Conservation (phyloP, 2,329 filamentous ascomycete species). For the Orbilia quercus region DNA sequence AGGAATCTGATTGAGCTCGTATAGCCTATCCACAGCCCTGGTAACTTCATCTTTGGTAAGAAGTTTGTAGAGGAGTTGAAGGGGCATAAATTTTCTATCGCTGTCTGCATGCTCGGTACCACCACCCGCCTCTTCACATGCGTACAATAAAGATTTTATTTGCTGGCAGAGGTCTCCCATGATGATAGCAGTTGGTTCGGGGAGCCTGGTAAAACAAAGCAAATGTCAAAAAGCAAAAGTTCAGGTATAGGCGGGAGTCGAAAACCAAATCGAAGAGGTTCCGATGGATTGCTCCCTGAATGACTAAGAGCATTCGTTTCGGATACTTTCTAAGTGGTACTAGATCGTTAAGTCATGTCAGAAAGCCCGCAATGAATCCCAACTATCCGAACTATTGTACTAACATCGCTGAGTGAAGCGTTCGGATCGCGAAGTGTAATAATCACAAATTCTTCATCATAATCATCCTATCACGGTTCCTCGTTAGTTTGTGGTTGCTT, state of each 20-base stretch:
- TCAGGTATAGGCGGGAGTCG: too few species aligned
- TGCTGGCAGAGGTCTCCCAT: constrained; percentile 6
- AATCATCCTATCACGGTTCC: constrained; percentile 2
- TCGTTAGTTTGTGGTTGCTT: not conserved
- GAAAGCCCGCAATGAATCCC: not conserved
- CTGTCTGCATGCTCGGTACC: not conserved
- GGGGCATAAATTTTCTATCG: constrained; percentile 23
- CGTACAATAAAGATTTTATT: constrained; percentile 12
- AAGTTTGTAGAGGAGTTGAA: constrained; percentile 18
- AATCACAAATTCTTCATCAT: constrained; percentile 31
- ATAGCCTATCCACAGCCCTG: not conserved
- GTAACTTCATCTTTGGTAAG: constrained; percentile 19
- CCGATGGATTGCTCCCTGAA: not conserved
- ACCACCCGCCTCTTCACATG: constrained; percentile 4
- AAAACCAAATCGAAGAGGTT: too few species aligned
- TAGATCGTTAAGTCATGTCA: constrained; percentile 5
- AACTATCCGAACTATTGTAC: not conserved
- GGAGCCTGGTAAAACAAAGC: not conserved
- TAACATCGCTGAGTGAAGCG: constrained; percentile 12
- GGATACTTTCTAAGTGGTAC: constrained; percentile 26
- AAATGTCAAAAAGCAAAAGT: too few species aligned
- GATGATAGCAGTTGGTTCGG: not conserved
- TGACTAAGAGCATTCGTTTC: constrained; percentile 1
- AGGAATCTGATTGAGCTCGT: constrained; percentile 1
- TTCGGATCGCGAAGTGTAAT: constrained; percentile 10